Base-by-base conservation (phyloP, 208 protist species). In the Endotrypanum monterogeii region DNA sequence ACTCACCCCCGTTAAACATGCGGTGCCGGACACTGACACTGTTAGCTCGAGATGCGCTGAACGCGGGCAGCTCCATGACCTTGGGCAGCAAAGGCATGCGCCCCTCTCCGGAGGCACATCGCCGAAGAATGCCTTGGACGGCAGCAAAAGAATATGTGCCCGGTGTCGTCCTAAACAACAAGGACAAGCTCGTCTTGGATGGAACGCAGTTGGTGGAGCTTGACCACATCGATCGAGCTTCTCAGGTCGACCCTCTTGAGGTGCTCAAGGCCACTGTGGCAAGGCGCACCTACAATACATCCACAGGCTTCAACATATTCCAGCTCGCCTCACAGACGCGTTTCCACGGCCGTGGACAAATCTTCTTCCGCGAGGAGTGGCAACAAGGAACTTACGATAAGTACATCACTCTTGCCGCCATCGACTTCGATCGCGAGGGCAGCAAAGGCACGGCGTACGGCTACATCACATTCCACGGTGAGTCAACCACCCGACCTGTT, bases 401-500 rank as follows among this genome's bases (percentile, higher is more conserved):
- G 83, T 88, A 93, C 76, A 48, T 97, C 14, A 97, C 93, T 0
- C 86, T 97, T 32, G 84, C 89, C 52, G 83, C 89, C 23, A 88
- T 97, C 57, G 89, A 97, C 52, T 93, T 94, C 74, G 75, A 86
- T 39, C 83, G 90, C 9, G 88, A 94, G 62, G 89, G 89, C 39
- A 90, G 78, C 75, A 86, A 86, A 55, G 93, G 93, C 69, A 90
- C 80, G 32, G 93, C 89, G 44, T 95, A 93, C 71, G 93, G 93
- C 7, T 97, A 97, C 82, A 76, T 97, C 25, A 94, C 93, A 37
- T 97, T 97, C 66, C 93, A 97, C 76, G 93, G 93, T 12, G 93
- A 97, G 76, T 88, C 83, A 7, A 94, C 93, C 6, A 84, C 84
- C 35, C 80, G 89, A 14, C 93, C 93, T 32, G 86, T 97, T 25